A percentile compares a stretch with the other conserved stretches of the same genome.
phyloP scores from a whole-genome alignment of 208 protist species.

The Trypanosoma theileri region DNA sequence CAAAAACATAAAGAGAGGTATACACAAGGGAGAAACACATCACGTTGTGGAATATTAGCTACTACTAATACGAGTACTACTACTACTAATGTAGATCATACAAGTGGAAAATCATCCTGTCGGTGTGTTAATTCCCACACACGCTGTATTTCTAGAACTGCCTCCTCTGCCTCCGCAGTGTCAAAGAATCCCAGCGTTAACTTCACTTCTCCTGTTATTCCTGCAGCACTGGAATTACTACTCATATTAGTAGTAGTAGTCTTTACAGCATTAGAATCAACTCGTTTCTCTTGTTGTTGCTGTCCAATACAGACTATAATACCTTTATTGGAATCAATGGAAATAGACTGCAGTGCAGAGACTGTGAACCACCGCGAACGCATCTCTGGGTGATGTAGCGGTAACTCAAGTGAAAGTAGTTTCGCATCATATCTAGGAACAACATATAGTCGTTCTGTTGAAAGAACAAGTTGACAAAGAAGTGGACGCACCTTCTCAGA shows the following conservation, averaged over 20 bases:
- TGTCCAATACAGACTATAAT: slow-evolving; percentile 11
- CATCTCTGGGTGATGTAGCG: slow-evolving; percentile 24
- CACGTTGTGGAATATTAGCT: background rate
- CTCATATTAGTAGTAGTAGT: no score
- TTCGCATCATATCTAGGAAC: slow-evolving; percentile 20
- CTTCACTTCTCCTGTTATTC: background rate
- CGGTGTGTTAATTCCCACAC: slow-evolving; percentile 28
- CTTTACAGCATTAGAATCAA: background rate
- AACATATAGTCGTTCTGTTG: slow-evolving; percentile 24
- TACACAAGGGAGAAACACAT: no score
- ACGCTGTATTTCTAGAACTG: slow-evolving; percentile 27
- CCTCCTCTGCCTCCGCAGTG: slow-evolving; percentile 17
- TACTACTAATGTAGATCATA: background rate
- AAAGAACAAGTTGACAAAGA: slow-evolving; percentile 26
- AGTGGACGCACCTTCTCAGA: background rate
- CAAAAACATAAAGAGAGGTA: no score
- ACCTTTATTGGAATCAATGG: slow-evolving; percentile 2
- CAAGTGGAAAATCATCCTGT: slow-evolving; percentile 18
- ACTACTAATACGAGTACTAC: background rate
- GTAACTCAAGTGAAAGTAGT: slow-evolving; percentile 18
- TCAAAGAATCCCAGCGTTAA: slow-evolving; percentile 21
- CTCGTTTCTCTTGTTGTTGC: background rate
- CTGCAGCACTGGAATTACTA: no score
- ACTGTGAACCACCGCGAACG: slow-evolving; percentile 22
- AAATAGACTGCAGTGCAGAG: slow-evolving; percentile 1